Conservation (phyloP, 768 basidiomycete species). For the Leccinum sublutescens region DNA sequence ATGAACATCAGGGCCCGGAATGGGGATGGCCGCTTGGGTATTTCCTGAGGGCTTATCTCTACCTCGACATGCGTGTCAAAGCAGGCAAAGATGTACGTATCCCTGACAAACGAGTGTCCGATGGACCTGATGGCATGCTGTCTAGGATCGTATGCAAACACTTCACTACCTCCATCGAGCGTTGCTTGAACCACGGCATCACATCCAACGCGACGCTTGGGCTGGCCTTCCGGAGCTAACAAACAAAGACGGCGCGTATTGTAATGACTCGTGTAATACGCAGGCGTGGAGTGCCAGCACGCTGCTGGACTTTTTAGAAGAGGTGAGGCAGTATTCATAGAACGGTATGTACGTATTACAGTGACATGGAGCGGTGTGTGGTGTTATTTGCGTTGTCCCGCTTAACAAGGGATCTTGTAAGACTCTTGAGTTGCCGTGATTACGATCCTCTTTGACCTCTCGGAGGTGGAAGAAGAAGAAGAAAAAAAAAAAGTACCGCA, state of each 20-base stretch:
- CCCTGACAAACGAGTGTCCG: neutral
- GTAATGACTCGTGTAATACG: conserved; percentile 85
- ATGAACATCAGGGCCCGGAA: conserved; percentile 68
- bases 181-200: conserved; percentile 64
- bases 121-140: neutral
- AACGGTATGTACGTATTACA: neutral
- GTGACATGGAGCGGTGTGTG: conserved; percentile 17
- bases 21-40: conserved; percentile 97
- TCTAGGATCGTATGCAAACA: conserved; percentile 67
- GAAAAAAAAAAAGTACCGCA: conserved; percentile 11
- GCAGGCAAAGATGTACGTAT: conserved; percentile 62
- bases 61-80: conserved; percentile 77
- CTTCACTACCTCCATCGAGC: conserved; percentile 77
- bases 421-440: neutral
- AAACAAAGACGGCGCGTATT: conserved; percentile 79
- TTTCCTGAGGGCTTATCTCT: conserved; percentile 89
- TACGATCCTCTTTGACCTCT: neutral
- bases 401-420: conserved; percentile 5
- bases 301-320: conserved; percentile 83
- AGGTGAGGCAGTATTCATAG: conserved; percentile 40
- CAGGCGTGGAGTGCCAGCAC: conserved; percentile 98
- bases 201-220: conserved; percentile 86
- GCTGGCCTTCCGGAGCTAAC: conserved; percentile 92
- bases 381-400: conserved; percentile 23
- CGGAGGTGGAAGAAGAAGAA: conserved; percentile 16